phyloP scores from a whole-genome alignment of 768 basidiomycete species.

The Vishniacozyma victoriae region DNA sequence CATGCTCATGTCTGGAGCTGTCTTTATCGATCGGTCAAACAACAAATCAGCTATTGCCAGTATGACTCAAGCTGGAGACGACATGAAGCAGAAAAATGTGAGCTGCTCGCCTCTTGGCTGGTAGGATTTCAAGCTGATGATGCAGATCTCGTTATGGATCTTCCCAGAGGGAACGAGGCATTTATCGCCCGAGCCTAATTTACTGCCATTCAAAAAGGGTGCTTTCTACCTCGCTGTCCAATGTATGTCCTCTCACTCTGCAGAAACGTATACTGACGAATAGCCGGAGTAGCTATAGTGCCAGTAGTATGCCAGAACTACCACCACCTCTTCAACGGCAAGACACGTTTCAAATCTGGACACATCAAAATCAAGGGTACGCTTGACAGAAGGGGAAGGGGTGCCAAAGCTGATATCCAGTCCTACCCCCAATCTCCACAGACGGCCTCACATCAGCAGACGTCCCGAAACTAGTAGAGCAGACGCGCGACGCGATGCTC shows the following conservation, averaged over 20 bases:
- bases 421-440: constrained; percentile 80
- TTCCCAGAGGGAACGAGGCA: constrained; percentile 94
- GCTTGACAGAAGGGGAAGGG: no score
- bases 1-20: constrained; percentile 82
- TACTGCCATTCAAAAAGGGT: constrained; percentile 92
- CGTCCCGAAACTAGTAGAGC: constrained; percentile 60
- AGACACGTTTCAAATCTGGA: constrained; percentile 63
- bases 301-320: constrained; percentile 93
- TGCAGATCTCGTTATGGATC: constrained; percentile 76
- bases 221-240: constrained; percentile 93
- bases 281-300: constrained; percentile 74
- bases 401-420: constrained; percentile 51
- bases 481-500: constrained; percentile 75
- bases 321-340: constrained; percentile 72
- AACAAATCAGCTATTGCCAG: constrained; percentile 65
- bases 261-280: constrained; percentile 1
- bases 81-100: constrained; percentile 59
- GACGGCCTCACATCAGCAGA: constrained; percentile 64
- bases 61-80: constrained; percentile 66
- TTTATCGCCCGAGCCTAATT: constrained; percentile 57
- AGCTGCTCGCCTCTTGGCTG: constrained; percentile 8
- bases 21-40: constrained; percentile 85
- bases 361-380: constrained; percentile 78
- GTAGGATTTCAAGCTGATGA: constrained; percentile 4
- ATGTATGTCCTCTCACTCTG: constrained; percentile 23